phyloP scores from a whole-genome alignment of 2,329 filamentous ascomycete genomes.

The Cryoendolithus antarcticus region DNA sequence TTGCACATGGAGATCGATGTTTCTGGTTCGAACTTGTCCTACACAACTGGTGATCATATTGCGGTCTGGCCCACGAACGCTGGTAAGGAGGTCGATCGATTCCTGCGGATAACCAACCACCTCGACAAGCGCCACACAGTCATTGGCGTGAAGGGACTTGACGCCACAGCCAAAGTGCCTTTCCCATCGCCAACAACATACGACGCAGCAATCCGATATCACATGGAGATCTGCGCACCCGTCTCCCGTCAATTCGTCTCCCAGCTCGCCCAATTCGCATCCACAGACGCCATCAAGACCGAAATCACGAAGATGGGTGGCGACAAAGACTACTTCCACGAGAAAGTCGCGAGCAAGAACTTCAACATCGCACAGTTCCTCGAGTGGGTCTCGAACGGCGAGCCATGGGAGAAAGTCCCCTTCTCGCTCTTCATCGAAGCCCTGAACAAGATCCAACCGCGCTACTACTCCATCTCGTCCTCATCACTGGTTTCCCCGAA shows the following conservation, averaged over 20 bases:
- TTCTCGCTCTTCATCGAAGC: conserved; percentile 94
- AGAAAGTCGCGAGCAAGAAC: conserved; percentile 67
- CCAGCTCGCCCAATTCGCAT: conserved; percentile 77
- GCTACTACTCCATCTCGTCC: conserved; percentile 98
- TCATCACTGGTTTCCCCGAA: conserved; percentile 89
- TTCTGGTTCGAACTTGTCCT: conserved; percentile 74
- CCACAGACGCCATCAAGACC: conserved; percentile 69
- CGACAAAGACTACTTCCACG: conserved; percentile 92
- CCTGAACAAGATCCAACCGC: conserved; percentile 85
- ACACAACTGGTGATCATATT: conserved; percentile 95
- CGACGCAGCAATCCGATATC: conserved; percentile 84
- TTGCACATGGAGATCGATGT: conserved; percentile 93
- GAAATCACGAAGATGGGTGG: conserved; percentile 80
- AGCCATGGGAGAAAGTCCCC: conserved; percentile 72
- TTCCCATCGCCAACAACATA: conserved; percentile 96
- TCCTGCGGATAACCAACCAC: conserved; percentile 68
- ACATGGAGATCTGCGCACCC: conserved; percentile 91
- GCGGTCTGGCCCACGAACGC: conserved; percentile 95
- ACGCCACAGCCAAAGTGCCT: conserved; percentile 91
- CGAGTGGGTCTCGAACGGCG: conserved; percentile 55
- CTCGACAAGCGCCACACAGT: conserved; percentile 66
- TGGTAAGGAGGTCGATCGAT: conserved; percentile 80
- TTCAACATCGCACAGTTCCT: conserved; percentile 86
- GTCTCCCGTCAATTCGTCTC: conserved; percentile 93
- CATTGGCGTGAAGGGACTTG: conserved; percentile 78